Evolutionary conservation across 805 yeast species (phyloP).

Genomic region (Cyberlindnera sargentensis): DNA sequence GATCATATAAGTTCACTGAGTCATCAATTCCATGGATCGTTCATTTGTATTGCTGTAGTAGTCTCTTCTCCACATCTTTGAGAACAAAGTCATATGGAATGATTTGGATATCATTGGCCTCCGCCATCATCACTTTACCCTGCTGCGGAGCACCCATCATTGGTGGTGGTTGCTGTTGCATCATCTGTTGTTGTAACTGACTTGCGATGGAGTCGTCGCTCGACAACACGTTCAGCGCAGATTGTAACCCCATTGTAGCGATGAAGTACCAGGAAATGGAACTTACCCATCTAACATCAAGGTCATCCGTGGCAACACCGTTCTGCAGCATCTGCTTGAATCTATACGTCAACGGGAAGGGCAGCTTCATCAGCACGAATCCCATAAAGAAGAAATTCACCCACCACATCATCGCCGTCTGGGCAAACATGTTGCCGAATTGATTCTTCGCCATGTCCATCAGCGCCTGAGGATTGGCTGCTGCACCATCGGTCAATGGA

Average conservation of each 20-base stretch:
- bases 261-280: slow-evolving; percentile 95
- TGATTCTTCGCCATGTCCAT: slow-evolving; percentile 75
- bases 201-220: slow-evolving; percentile 38
- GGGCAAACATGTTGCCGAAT: slow-evolving; percentile 80
- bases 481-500: slow-evolving; percentile 64
- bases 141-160: slow-evolving; percentile 37
- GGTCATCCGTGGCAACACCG: slow-evolving; percentile 76
- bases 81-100: slow-evolving; percentile 49
- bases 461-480: slow-evolving; percentile 53
- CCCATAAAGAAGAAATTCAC: slow-evolving; percentile 91
- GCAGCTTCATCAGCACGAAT: slow-evolving; percentile 77
- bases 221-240: slow-evolving; percentile 67
- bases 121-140: slow-evolving; percentile 54
- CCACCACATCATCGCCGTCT: slow-evolving; percentile 94
- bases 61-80: slow-evolving; percentile 56
- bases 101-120: slow-evolving; percentile 70
- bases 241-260: slow-evolving; percentile 73
- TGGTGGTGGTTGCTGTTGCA: slow-evolving; percentile 15
- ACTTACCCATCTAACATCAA: slow-evolving; percentile 88
- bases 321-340: slow-evolving; percentile 90
- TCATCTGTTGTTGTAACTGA: slow-evolving; percentile 33
- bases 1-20: neutral
- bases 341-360: slow-evolving; percentile 84
- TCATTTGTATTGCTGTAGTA: slow-evolving; percentile 21
- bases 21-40: neutral